Base-by-base conservation (phyloP, 805 yeast species). In the Millerozyma miso region DNA sequence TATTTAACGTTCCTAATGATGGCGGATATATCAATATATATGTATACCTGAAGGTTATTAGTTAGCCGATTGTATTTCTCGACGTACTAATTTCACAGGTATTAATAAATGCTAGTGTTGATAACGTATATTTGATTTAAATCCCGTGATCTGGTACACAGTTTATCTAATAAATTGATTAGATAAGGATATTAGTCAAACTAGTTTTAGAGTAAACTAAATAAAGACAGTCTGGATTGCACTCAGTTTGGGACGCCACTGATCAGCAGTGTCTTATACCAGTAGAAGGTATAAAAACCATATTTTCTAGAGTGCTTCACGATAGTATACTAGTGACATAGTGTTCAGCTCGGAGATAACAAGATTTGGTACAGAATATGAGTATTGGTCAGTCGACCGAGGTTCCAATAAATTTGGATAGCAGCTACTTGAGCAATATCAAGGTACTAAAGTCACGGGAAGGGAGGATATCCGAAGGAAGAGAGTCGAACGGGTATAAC, bases 61-160 rank as follows among this genome's bases (percentile, higher is more conserved):
- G 29, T 23, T 23, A 23, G 29, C 29, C 29, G 29, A 23, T 23
- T 23, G 29, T 23, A 23, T 23, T 23, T 23, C 29, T 23, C 29
- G 29, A 23, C 29, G 29, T 23, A 23, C 29, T 23, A 23, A 23
- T 23, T 23, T 23, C 29, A 23, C 29, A 23, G 29, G 29, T 23
- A 23, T 23, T 23, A 23, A 23, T 7, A 10, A 23, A 23, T 23
- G 29, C 29, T 23, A 23, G 29, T 23, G 29, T 23, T 23, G 29
- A 23, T 23, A 23, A 23, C 29, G 29, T 23, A 23, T 37, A n/a
- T 26, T 23, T n/a, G 20, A 14, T 20, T 8, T 16, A 37, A 29
- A 23, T 37, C 39, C 23, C 39, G 39, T 37, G 39, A 37, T 37
- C 39, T 18, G 33, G 33, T 14, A 19, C 16, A 19, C 32, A 14